Evolutionary conservation across 2,329 filamentous ascomycete species (phyloP), one percentile per base, ranked within the genome.

Genomic region (Alternaria postmessia): DNA sequence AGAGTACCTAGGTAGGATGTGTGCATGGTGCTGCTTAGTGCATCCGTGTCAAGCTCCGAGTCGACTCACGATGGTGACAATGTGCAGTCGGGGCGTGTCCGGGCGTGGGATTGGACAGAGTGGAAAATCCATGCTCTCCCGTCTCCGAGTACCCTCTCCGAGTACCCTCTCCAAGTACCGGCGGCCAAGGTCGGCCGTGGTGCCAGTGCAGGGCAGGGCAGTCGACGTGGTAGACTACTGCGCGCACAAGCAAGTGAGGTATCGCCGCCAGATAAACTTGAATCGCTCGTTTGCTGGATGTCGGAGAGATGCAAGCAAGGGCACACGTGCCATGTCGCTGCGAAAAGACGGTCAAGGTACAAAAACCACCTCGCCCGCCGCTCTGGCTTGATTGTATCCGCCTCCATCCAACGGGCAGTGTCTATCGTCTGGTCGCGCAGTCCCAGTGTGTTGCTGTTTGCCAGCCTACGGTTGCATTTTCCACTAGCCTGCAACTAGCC

Each of bases 101-200:
- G 42, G 51, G 34, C 28, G 3, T 24, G 26, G 22, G 16, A 22
- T 42, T 30, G 34, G 34, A 9, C 22, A 30, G 12, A 7, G 28
- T n/a, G 49, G 24, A 38, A 28, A 11, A 38, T 32, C 24, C 16
- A 7, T 41, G 20, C 46, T 20, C 36, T 26, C 24, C 24, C 24
- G 24, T 26, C 24, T 26, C 24, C 24, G 24, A 26, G 24, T 26
- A 26, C 38, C 42, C 7, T 36, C 32, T 32, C 24, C 38, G 34
- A 24, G 46, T 51, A 43, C 34, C 38, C 38, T 38, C 41, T 54
- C 38, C 39, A 48, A 54, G 51, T 48, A 52, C 46, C 48, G 54
- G 57, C 63, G 63, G 63, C 54, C 59, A 66, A 66, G 63, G 61
- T 62, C 61, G 63, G 65, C 65, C 56, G 53, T 62, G 36, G 43